Base-by-base conservation (phyloP, 2,329 filamentous ascomycete genomes). In the Exophiala bonariae region DNA sequence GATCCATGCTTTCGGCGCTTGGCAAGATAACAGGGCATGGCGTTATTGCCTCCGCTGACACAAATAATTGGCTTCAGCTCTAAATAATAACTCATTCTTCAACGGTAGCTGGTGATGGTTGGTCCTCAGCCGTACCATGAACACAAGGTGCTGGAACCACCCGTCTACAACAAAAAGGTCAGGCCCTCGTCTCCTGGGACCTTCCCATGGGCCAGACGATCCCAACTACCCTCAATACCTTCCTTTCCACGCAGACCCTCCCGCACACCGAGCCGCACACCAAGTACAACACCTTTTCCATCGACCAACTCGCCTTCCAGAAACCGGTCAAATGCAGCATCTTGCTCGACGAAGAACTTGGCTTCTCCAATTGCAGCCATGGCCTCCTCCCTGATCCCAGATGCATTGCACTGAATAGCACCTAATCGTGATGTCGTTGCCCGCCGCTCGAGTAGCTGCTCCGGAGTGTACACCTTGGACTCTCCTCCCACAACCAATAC, bases 151-250 rank as follows among this genome's bases (percentile, higher is more conserved):
- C n/a, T n/a, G 23, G 23, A 26, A 11, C 23, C 6, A 26, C 6
- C 11, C 11, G 6, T 6, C 23, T 33, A 44, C 9, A 49, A 26
- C 11, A 30, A 9, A 38, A 44, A 49, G n/a, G 41, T 40, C 14
- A 41, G 38, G n/a, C 42, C 49, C 17, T 47, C 35, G 32, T 40
- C 41, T 7, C 49, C 45, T 13, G 14, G 14, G 14, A 42, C 26
- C 17, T 44, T 20, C 16, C 45, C 31, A 22, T 33, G 19, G 36
- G 38, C 44, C 11, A 52, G 20, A 16, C 31, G 22, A 14, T 33
- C 22, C 49, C 49, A 52, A 10, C 18, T 32, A 10, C 32, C 40
- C 19, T 52, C 49, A 7, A 49, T n/a, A 3, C 49, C 44, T 13
- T 23, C 11, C 17, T 20, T 16, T 11, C 46, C 46, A 14, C 16